Evolutionary conservation across 208 protist genomes (phyloP).

Genomic region (Trypanosoma scelopori): DNA sequence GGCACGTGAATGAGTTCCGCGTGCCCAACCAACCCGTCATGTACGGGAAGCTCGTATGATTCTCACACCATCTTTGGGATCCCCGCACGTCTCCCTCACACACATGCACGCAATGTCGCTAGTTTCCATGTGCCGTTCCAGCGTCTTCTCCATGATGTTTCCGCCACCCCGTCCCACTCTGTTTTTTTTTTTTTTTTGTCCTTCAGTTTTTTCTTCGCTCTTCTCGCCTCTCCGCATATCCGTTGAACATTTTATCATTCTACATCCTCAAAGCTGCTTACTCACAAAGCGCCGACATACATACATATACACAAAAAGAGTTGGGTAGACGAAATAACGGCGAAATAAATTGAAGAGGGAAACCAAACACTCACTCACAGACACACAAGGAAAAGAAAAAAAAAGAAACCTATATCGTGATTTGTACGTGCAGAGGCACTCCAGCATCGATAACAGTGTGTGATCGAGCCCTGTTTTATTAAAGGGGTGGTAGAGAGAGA

Average conservation of each 20-base stretch:
- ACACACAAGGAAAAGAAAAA: neutral
- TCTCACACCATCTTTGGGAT: neutral
- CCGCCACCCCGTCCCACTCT: neutral
- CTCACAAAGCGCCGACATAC: no score
- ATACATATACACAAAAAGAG: neutral
- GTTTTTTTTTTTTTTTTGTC: conserved; percentile 15
- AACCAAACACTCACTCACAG: no score
- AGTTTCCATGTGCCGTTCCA: no score
- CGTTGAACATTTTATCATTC: neutral
- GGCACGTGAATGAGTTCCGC: conserved; percentile 61
- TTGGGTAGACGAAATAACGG: no score
- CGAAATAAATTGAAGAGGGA: no score
- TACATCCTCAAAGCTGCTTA: no score
- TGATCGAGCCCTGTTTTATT: no score
- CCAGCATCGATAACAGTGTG: no score
- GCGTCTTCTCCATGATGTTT: no score
- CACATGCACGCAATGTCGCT: no score
- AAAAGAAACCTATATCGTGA: neutral
- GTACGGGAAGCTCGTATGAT: conserved; percentile 46
- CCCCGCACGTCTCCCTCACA: no score
- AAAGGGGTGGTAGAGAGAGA: neutral
- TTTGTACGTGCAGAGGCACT: neutral
- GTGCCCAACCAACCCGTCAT: conserved; percentile 54
- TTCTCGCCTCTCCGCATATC: conserved; percentile 8
- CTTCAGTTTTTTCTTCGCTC: no score